Conservation (phyloP, 495 filamentous ascomycete genomes). For the Penicillium simplicissimum region DNA sequence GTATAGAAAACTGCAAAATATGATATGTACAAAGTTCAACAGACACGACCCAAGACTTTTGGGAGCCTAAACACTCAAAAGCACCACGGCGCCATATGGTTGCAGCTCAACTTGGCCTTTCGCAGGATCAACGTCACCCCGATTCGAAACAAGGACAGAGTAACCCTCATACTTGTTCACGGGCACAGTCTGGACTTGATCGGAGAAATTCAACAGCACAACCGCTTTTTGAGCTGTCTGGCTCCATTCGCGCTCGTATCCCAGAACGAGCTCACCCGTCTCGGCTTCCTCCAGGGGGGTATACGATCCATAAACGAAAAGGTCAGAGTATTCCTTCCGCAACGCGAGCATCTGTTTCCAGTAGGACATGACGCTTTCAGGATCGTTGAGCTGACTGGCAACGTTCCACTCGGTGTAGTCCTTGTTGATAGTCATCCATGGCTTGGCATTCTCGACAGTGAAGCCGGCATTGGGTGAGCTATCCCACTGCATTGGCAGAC, state of each 20-base stretch:
- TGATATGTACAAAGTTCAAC: too few species aligned
- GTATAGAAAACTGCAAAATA: too few species aligned
- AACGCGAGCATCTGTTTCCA: slow-evolving; percentile 13
- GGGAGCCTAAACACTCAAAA: neutral
- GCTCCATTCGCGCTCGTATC: slow-evolving; percentile 11
- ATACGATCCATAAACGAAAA: slow-evolving; percentile 19
- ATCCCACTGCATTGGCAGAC: slow-evolving; percentile 51
- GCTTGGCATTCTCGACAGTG: slow-evolving; percentile 33
- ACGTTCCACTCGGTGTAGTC: slow-evolving; percentile 33
- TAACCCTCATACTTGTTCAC: slow-evolving; percentile 3
- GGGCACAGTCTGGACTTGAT: slow-evolving; percentile 10
- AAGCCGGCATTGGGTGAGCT: slow-evolving; percentile 43
- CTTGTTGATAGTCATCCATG: slow-evolving; percentile 57
- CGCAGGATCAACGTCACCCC: neutral
- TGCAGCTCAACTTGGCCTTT: slow-evolving; percentile 6
- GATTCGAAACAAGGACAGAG: slow-evolving; percentile 4
- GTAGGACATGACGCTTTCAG: slow-evolving; percentile 15
- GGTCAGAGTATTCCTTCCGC: slow-evolving; percentile 11
- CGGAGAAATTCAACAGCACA: slow-evolving; percentile 19
- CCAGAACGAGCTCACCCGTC: slow-evolving; percentile 18
- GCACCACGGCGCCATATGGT: slow-evolving; percentile 7
- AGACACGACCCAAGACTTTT: neutral
- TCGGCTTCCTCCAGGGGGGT: slow-evolving; percentile 4
- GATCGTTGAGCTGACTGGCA: slow-evolving; percentile 13
- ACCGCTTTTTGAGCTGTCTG: slow-evolving; percentile 7